Evolutionary conservation across 768 basidiomycete species (phyloP).

Genomic region (Leccinum incarnatum): DNA sequence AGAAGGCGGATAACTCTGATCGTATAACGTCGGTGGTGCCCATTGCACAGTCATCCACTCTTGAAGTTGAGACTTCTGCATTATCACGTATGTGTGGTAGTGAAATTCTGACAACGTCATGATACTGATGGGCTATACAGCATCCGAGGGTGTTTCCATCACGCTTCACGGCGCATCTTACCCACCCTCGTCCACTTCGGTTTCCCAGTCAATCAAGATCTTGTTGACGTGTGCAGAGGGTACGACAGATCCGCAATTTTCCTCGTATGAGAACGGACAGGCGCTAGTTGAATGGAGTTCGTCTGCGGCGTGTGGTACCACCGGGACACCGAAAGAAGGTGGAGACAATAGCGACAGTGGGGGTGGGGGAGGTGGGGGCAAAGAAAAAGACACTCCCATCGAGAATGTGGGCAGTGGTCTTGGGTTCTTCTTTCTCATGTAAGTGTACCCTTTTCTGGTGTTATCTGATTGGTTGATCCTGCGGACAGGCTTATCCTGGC

Average conservation of each 20-base stretch:
- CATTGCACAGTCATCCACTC: conserved; percentile 45
- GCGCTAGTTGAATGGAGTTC: conserved; percentile 61
- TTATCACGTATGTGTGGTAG: conserved; percentile 38
- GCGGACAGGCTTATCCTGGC: conserved; percentile 49
- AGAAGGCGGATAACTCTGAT: conserved; percentile 51
- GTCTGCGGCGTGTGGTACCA: conserved; percentile 53
- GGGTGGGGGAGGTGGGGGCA: conserved; percentile 9
- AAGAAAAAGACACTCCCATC: conserved; percentile 30
- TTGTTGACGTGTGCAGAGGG: conserved; percentile 54
- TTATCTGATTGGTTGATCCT: conserved; percentile 34
- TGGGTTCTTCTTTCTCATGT: conserved; percentile 90
- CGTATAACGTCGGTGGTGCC: conserved; percentile 74
- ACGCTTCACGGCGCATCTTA: conserved; percentile 60
- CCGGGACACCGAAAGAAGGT: conserved; percentile 24
- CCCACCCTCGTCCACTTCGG: conserved; percentile 44
- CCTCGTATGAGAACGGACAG: conserved; percentile 56
- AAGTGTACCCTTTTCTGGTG: conserved; percentile 30
- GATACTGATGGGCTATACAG: conserved; percentile 31
- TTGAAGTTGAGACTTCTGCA: conserved; percentile 25
- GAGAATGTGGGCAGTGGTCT: conserved; percentile 65
- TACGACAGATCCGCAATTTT: conserved; percentile 48
- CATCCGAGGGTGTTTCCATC: conserved; percentile 53
- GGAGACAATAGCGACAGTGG: conserved; percentile 20
- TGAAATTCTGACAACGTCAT: conserved; percentile 1
- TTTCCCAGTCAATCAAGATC: conserved; percentile 58